Percentiles rank a stretch among this genome's conserved stretches.
phyloP scores from a whole-genome alignment of 768 basidiomycete species.

The Phanerochaete sordida region DNA sequence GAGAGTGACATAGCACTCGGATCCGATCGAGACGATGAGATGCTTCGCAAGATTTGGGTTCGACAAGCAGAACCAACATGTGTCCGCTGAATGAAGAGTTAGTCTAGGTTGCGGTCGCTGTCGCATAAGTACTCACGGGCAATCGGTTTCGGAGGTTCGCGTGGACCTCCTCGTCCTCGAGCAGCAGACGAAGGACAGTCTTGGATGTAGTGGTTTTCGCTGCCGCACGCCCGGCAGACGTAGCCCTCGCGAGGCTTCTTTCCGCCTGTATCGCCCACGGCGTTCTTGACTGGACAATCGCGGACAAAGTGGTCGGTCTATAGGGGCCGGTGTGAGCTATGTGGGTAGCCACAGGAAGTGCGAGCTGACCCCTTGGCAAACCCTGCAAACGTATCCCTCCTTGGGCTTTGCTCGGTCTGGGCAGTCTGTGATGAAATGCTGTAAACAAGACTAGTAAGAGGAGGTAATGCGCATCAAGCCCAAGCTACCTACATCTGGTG shows the following conservation, averaged over 20 bases:
- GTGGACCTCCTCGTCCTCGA: conserved; percentile 30
- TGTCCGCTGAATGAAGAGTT: conserved; percentile 54
- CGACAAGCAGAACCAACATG: conserved; percentile 98
- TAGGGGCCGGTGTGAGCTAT: neutral
- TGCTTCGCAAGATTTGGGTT: conserved; percentile 96
- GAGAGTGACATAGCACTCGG: conserved; percentile 92
- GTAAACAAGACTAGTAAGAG: conserved; percentile 8
- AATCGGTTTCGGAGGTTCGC: conserved; percentile 69
- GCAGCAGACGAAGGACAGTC: conserved; percentile 79
- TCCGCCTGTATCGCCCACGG: conserved; percentile 79
- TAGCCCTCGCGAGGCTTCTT: conserved; percentile 83
- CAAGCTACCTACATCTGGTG: conserved; percentile 68
- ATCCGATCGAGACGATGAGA: conserved; percentile 90
- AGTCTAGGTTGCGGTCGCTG: neutral
- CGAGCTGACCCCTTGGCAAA: conserved; percentile 63
- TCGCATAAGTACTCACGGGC: conserved; percentile 49
- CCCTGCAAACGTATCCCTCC: conserved; percentile 83
- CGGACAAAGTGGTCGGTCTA: conserved; percentile 83
- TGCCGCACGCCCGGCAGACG: conserved; percentile 88
- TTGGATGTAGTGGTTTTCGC: conserved; percentile 79
- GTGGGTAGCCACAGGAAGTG: neutral
- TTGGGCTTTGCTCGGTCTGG: conserved; percentile 74
- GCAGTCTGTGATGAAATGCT: conserved; percentile 79
- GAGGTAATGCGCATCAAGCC: too few species aligned
- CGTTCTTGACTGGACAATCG: conserved; percentile 81